Percentiles rank a stretch among this genome's conserved stretches.
phyloP scores from a whole-genome alignment of 345 rosid species.

The Streptanthus diversifolius region DNA sequence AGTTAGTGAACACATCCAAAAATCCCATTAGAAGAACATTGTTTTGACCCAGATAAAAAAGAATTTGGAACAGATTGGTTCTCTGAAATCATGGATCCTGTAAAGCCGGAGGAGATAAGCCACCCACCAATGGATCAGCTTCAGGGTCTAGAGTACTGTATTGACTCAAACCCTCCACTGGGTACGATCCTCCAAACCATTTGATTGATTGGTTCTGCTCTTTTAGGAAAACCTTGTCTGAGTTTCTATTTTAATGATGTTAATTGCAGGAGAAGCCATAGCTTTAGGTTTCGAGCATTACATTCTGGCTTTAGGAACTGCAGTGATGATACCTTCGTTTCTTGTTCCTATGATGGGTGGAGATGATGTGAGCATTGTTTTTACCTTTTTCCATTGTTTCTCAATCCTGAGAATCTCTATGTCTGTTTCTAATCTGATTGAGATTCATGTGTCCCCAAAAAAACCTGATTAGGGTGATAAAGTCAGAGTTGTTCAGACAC shows the following conservation, averaged over 20 bases:
- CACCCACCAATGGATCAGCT: slow-evolving; percentile 98
- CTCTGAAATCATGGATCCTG: slow-evolving; percentile 58
- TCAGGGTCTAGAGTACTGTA: slow-evolving; percentile 96
- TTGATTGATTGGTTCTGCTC: not conserved
- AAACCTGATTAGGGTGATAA: slow-evolving; percentile 71
- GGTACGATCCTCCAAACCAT: slow-evolving; percentile 40
- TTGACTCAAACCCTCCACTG: slow-evolving; percentile 99
- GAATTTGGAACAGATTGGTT: not conserved
- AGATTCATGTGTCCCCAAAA: not conserved
- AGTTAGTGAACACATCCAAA: slow-evolving; percentile 32
- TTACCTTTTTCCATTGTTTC: not conserved
- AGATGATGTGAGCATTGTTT: slow-evolving; percentile 51
- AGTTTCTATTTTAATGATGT: slow-evolving; percentile 5
- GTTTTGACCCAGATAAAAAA: slow-evolving; percentile 11
- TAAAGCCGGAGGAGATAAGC: slow-evolving; percentile 83
- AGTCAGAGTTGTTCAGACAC: slow-evolving; percentile 90
- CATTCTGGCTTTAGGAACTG: slow-evolving; percentile 91
- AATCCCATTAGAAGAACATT: slow-evolving; percentile 18
- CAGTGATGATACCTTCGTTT: slow-evolving; percentile 98
- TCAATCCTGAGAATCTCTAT: not conserved
- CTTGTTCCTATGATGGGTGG: slow-evolving; percentile 99
- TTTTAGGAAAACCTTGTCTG: not conserved
- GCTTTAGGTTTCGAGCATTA: slow-evolving; percentile 96
- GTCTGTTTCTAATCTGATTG: not conserved
- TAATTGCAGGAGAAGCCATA: slow-evolving; percentile 76